Evolutionary conservation across 176 grass and related monocot species (phyloP), one percentile per base, ranked within the genome.

Genomic region (Chrysopogon serrulatus): DNA sequence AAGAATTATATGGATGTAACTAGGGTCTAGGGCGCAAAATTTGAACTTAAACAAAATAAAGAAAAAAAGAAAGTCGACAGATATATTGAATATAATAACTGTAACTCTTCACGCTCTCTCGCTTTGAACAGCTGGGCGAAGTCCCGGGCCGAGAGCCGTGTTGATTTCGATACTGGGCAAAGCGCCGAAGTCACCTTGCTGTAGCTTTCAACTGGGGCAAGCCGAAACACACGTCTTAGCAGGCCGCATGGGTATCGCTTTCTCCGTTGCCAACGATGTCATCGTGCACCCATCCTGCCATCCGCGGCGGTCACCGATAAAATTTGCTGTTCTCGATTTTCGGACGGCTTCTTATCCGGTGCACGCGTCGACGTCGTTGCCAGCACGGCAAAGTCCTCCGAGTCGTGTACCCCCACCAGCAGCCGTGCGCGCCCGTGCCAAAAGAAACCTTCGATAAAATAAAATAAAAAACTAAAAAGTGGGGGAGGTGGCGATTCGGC

Each of bases 331-430:
- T 68, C 11, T 18, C 54, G 31, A 7, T 41, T 73, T 82, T 33
- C 44, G 51, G 39, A 61, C 30, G 13, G 13, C 16, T 1, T 23
- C 77, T 60, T 76, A 76, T 85, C 82, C 75, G 40, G 54, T 4
- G 77, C 65, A 80, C 87, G 76, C 77, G 71, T 89, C 57, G 60
- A 71, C 82, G 70, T 89, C 44, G 68, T 76, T 33, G 69, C 82
- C 87, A 85, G 77, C 87, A 85, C 87, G 62, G 77, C 77, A 70
- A 35, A 35, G 13, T 27, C 44, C 23, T 21, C 19, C 49, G 0
- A 71, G 1, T 30, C 40, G 41, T 73, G 70, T 73, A 31, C 18
- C 31, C 34, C 18, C 30, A 23, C 47, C 68, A 60, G 15, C 21
- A n/a, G 32, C 53, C 68, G 56, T 17, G 68, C 77, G 15, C 21